phyloP scores from a whole-genome alignment of 345 rosid genomes.

The Lepidium aucheri region DNA sequence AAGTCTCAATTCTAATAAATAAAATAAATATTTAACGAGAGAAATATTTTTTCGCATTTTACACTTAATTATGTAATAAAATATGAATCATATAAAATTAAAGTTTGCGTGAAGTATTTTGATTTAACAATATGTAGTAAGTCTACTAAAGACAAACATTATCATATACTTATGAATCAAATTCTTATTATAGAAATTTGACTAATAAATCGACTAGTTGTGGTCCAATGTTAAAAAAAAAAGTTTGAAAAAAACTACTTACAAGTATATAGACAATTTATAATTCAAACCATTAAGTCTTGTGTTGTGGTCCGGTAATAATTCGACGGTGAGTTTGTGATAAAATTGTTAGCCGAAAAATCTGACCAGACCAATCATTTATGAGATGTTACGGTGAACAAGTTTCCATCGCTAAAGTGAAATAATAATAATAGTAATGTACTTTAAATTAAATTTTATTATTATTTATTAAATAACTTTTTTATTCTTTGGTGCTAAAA shows the following conservation, averaged over 20 bases:
- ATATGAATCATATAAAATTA: too few species aligned
- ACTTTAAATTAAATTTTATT: background rate
- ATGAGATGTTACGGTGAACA: constrained; percentile 5
- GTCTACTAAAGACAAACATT: too few species aligned
- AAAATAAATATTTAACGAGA: too few species aligned
- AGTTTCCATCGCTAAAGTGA: background rate
- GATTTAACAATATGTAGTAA: too few species aligned
- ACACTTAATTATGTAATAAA: too few species aligned
- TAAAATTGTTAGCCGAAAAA: background rate
- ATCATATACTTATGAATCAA: too few species aligned
- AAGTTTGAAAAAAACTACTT: background rate
- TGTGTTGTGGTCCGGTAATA: background rate
- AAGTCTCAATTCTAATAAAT: too few species aligned
- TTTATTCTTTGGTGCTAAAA: background rate
- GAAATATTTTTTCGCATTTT: too few species aligned
- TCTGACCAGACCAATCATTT: constrained; percentile 7
- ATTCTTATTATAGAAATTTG: too few species aligned
- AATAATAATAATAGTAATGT: background rate
- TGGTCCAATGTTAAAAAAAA: too few species aligned
- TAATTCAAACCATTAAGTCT: background rate
- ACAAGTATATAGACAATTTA: background rate
- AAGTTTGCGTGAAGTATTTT: too few species aligned
- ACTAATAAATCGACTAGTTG: too few species aligned
- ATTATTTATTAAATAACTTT: background rate
- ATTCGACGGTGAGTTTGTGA: background rate